Conservation (phyloP, 352 stramenopile genomes). For the Pythium scleroteichum region DNA sequence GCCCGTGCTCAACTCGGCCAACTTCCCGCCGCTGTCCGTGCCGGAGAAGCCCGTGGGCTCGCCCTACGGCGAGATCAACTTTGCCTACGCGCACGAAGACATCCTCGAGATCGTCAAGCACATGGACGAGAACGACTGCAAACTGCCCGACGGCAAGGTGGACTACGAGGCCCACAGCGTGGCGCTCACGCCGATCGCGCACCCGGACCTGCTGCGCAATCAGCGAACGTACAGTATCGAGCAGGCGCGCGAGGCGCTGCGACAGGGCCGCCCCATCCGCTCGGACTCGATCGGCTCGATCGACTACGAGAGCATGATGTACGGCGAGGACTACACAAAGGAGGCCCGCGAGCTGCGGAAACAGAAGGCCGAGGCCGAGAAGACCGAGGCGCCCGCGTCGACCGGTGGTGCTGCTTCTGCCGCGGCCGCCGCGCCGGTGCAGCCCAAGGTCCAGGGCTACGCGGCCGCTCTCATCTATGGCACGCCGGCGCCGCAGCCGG, state of each 20-base stretch:
- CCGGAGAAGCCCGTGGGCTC: slow-evolving; percentile 33
- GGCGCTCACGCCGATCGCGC: slow-evolving; percentile 71
- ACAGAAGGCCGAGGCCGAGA: slow-evolving; percentile 38
- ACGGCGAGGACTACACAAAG: slow-evolving; percentile 89
- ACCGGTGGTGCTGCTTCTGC: slow-evolving; percentile 11
- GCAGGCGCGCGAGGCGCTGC: slow-evolving; percentile 88
- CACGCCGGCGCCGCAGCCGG: slow-evolving; percentile 45
- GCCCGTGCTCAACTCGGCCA: slow-evolving; percentile 76
- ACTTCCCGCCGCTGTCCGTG: slow-evolving; percentile 79
- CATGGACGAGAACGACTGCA: slow-evolving; percentile 88
- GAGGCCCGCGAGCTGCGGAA: slow-evolving; percentile 73
- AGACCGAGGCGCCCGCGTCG: slow-evolving; percentile 5
- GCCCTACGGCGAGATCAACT: slow-evolving; percentile 46
- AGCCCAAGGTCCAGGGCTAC: slow-evolving; percentile 64
- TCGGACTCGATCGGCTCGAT: slow-evolving; percentile 87
- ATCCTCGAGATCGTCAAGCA: slow-evolving; percentile 92
- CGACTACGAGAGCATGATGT: slow-evolving; percentile 91
- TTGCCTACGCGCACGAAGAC: slow-evolving; percentile 87
- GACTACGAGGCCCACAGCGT: slow-evolving; percentile 79
- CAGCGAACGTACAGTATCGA: slow-evolving; percentile 93
- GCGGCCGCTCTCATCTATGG: slow-evolving; percentile 79
- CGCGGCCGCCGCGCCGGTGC: slow-evolving; percentile 14
- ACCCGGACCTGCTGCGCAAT: slow-evolving; percentile 88
- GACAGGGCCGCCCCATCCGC: slow-evolving; percentile 86
- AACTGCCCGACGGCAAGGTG: slow-evolving; percentile 71